Evolutionary conservation across 352 stramenopile genomes (phyloP).

Genomic region (Phytophthora tubulina): DNA sequence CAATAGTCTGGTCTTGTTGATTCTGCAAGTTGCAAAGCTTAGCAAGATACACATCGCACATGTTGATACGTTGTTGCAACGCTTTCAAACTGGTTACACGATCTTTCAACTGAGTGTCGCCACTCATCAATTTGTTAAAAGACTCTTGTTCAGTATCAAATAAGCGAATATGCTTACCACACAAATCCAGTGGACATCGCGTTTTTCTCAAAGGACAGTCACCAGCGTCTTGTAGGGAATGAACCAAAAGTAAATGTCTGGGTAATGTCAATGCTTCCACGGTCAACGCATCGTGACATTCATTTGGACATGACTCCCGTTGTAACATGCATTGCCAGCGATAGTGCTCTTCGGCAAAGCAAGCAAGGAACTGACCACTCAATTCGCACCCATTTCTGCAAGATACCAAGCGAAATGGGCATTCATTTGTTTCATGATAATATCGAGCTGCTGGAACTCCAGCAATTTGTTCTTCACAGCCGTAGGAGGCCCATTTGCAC

Average conservation of each 20-base stretch:
- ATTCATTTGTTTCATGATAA: constrained; percentile 71
- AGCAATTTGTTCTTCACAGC: constrained; percentile 55
- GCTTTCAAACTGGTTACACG: constrained; percentile 23
- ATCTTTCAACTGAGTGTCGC: constrained; percentile 13
- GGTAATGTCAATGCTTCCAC: constrained; percentile 24
- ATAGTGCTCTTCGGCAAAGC: constrained; percentile 69
- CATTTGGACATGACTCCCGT: constrained; percentile 49
- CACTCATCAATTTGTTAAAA: constrained; percentile 32
- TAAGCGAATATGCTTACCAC: constrained; percentile 68
- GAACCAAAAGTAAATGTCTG: constrained; percentile 53
- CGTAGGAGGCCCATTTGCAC: constrained; percentile 65
- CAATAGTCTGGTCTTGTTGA: neutral
- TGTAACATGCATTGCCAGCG: constrained; percentile 74
- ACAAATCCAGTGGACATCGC: constrained; percentile 68
- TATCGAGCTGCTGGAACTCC: constrained; percentile 49
- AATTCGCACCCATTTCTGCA: constrained; percentile 66
- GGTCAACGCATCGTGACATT: constrained; percentile 12
- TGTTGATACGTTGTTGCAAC: constrained; percentile 22
- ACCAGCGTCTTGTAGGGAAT: constrained; percentile 55
- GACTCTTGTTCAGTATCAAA: constrained; percentile 37
- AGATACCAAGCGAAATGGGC: constrained; percentile 54
- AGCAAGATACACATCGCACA: constrained; percentile 17
- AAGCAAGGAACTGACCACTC: constrained; percentile 50
- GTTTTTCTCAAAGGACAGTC: constrained; percentile 52
- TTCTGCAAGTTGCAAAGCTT: neutral